These are phyloP conservation scores for Artemisia tridentata DNA, from an alignment of 129 eudicot species.

Conservation along the genomic window DNA sequence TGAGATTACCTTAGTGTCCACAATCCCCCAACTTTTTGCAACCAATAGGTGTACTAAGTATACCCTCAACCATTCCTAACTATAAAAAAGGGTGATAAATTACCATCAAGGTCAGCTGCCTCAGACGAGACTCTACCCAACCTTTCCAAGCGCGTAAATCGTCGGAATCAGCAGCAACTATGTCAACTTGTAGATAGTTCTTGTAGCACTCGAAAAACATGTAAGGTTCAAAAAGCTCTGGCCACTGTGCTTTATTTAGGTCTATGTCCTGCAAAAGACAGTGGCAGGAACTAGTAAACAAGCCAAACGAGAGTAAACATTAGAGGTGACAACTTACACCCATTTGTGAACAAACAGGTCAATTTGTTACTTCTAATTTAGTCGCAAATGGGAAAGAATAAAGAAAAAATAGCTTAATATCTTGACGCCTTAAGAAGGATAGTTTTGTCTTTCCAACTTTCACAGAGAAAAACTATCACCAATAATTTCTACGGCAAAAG, in stretches of 20 bases:
- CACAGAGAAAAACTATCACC: no score
- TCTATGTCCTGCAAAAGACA: slow-evolving; percentile 76
- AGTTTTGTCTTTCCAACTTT: no score
- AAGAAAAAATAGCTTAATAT: no score
- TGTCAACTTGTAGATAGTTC: slow-evolving; percentile 86
- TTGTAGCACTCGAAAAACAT: slow-evolving; percentile 80
- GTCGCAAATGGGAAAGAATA: background rate
- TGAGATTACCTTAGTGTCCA: no score
- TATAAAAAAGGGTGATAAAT: slow-evolving; percentile 25
- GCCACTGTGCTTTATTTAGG: slow-evolving; percentile 72
- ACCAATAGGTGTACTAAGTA: background rate
- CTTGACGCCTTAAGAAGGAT: no score
- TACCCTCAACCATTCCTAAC: background rate
- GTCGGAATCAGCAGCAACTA: slow-evolving; percentile 66
- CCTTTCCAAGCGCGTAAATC: slow-evolving; percentile 97
- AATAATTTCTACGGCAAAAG: no score
- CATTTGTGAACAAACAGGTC: background rate
- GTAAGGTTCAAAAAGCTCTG: slow-evolving; percentile 70
- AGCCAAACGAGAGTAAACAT: background rate
- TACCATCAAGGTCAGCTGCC: slow-evolving; percentile 96
- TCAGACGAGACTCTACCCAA: slow-evolving; percentile 95
- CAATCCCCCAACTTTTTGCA: background rate
- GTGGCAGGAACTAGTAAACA: background rate
- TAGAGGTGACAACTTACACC: background rate
- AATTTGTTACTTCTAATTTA: background rate